These are phyloP conservation scores for Metschnikowia lunata DNA, from an alignment of 805 yeast species.

Conservation along the genomic window DNA sequence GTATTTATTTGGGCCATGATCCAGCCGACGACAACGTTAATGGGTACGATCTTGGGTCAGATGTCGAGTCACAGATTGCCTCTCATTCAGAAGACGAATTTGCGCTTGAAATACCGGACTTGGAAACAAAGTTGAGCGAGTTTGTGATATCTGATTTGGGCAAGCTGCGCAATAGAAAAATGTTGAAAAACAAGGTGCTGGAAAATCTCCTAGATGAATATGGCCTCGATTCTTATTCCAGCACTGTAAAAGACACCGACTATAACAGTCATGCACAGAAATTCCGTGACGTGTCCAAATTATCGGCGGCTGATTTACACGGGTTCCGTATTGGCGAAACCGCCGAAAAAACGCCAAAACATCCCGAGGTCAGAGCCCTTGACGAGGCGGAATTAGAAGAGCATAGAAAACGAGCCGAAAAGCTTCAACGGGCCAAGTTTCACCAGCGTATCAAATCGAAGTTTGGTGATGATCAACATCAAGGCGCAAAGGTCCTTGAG, in stretches of 20 bases:
- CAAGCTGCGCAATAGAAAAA: slow-evolving; percentile 24
- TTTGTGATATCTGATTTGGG: slow-evolving; percentile 13
- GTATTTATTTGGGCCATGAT: slow-evolving; percentile 35
- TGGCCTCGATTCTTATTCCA: slow-evolving; percentile 30
- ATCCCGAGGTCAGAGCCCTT: slow-evolving; percentile 16
- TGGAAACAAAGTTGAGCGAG: slow-evolving; percentile 18
- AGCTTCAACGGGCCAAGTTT: slow-evolving; percentile 25
- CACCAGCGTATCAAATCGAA: slow-evolving; percentile 26
- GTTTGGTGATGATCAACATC: slow-evolving; percentile 17
- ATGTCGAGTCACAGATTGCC: background rate
- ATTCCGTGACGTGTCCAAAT: slow-evolving; percentile 19
- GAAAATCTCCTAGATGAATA: slow-evolving; percentile 37
- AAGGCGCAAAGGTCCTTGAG: slow-evolving; percentile 26
- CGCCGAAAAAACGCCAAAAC: background rate
- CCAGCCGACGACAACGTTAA: slow-evolving; percentile 3
- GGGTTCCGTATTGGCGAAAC: slow-evolving; percentile 34
- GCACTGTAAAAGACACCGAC: slow-evolving; percentile 27
- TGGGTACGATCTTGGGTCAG: background rate
- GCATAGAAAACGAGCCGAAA: slow-evolving; percentile 21
- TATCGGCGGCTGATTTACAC: slow-evolving; percentile 26
- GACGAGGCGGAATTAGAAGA: slow-evolving; percentile 26
- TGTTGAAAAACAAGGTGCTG: slow-evolving; percentile 27
- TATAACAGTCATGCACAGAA: slow-evolving; percentile 22
- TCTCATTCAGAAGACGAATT: slow-evolving; percentile 3
- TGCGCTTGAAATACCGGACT: slow-evolving; percentile 13